phyloP scores from a whole-genome alignment of 2,329 filamentous ascomycete species.

The Neocatenulostroma microsporum region DNA sequence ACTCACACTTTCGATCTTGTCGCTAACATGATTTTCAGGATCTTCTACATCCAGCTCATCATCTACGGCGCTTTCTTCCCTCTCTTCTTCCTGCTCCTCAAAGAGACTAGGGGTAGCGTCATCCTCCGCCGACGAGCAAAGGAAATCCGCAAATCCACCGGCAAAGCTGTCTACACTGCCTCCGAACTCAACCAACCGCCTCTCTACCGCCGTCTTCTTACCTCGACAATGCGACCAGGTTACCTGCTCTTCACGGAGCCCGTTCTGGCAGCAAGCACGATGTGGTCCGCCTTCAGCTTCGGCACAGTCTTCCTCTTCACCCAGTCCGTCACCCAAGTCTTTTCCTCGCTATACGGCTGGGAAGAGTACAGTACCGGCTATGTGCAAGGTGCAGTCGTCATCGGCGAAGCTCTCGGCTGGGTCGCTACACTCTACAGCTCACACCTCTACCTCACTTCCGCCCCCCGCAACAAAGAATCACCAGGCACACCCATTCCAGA shows the following conservation, averaged over 20 bases:
- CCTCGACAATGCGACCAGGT: slow-evolving; percentile 26
- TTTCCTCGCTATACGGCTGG: slow-evolving; percentile 34
- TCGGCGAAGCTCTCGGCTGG: slow-evolving; percentile 40
- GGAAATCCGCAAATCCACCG: slow-evolving; percentile 26
- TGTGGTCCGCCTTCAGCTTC: slow-evolving; percentile 43
- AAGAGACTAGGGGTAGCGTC: slow-evolving; percentile 42
- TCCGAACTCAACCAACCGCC: slow-evolving; percentile 29
- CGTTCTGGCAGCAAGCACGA: slow-evolving; percentile 41
- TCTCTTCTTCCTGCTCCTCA: slow-evolving; percentile 34
- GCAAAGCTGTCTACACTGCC: slow-evolving; percentile 21
- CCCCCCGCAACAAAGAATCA: slow-evolving; percentile 29
- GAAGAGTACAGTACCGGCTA: slow-evolving; percentile 37
- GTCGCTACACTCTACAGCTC: slow-evolving; percentile 27
- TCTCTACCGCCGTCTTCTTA: slow-evolving; percentile 28
- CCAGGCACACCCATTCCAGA: slow-evolving; percentile 37
- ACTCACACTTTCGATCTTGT: too few species aligned
- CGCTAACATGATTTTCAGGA: too few species aligned
- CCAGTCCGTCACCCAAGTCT: slow-evolving; percentile 41
- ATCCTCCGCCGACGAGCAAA: slow-evolving; percentile 36
- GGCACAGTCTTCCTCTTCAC: slow-evolving; percentile 46
- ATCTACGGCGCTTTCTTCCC: slow-evolving; percentile 38
- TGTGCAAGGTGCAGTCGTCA: slow-evolving; percentile 38
- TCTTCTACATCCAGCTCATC: slow-evolving; percentile 37
- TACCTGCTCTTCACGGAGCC: slow-evolving; percentile 44
- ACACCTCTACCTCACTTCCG: slow-evolving; percentile 36